Evolutionary conservation across 345 rosid genomes (phyloP), one percentile per base, ranked within the genome.

Genomic region (Moricandia arvensis): DNA sequence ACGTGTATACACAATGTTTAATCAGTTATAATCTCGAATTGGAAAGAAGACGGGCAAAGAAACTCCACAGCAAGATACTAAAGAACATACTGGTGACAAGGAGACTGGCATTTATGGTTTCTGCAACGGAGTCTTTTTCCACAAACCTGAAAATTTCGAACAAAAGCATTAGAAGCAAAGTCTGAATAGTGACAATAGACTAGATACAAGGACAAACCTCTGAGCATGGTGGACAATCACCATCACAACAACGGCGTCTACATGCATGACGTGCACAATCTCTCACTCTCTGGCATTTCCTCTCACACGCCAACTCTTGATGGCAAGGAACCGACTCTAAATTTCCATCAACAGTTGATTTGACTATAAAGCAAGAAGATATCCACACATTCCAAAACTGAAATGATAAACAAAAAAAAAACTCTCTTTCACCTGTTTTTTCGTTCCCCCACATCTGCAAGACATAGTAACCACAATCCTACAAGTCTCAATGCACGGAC

Each of bases 261-360:
- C 97, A 94, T 71, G 96, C 90, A 87, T 91, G 98, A 17, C 96
- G 87, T 60, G 90, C 96, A 71, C 95, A 91, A 75, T 94, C 96
- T 80, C 98, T 89, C 83, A 74, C 34, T 78, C 77, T 85, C 79
- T 85, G 88, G 74, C 97, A 91, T 83, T 86, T 91, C 77, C 96
- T 90, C 67, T 93, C 97, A 68, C 97, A 93, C 1, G 85, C 75
- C 85, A 91, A 81, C 75, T 90, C 93, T 91, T 94, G 98, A 89
- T 86, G 87, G 88, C 97, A 90, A 80, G 97, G 97, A 86, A 91
- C 90, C 24, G 1, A 21, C 24, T 21, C 24, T 21, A 21, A 21
- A 21, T 21, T 21, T 21, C 24, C 24, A 21, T 21, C 24, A 21
- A 21, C 24, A 21, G 2, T 21, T 21, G n/a, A n/a, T n/a, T n/a